Evolutionary conservation across 1,284 basidiomycete genomes (phyloP).

Genomic region (Tetrapyrgos nigripes): DNA sequence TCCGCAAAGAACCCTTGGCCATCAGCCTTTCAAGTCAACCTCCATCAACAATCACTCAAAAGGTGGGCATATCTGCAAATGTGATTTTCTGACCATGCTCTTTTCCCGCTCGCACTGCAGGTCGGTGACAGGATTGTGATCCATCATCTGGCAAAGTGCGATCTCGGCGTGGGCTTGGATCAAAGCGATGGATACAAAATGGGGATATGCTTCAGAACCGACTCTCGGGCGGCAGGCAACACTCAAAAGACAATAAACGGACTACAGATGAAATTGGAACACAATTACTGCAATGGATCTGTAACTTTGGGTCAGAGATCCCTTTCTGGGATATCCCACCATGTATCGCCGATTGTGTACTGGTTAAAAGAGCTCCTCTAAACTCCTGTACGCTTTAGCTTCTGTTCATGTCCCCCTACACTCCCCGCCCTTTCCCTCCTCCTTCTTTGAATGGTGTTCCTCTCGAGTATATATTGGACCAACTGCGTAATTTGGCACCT

Average conservation of each 20-base stretch:
- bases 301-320: slow-evolving; percentile 36
- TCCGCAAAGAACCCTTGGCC: too few relatives aligned
- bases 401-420: slow-evolving; percentile 49
- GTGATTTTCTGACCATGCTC: too few relatives aligned
- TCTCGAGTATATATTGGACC: slow-evolving; percentile 71
- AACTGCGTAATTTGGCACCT: slow-evolving; percentile 68
- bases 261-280: background rate
- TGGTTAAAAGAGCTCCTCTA: slow-evolving; percentile 38
- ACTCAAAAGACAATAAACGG: slow-evolving; percentile 14
- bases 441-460: slow-evolving; percentile 68
- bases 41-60: too few relatives aligned
- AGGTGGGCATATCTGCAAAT: too few relatives aligned
- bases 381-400: slow-evolving; percentile 32
- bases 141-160: background rate
- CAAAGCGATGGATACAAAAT: background rate
- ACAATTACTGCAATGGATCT: background rate
- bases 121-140: background rate
- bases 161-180: background rate
- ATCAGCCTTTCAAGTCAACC: too few relatives aligned
- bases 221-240: slow-evolving; percentile 1
- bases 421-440: slow-evolving; percentile 65
- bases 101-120: too few relatives aligned
- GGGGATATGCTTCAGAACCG: slow-evolving; percentile 34
- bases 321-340: slow-evolving; percentile 36
- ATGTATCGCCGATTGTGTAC: slow-evolving; percentile 31